Conservation (phyloP, 2,329 filamentous ascomycete species). For the Penicillium olsonii region DNA sequence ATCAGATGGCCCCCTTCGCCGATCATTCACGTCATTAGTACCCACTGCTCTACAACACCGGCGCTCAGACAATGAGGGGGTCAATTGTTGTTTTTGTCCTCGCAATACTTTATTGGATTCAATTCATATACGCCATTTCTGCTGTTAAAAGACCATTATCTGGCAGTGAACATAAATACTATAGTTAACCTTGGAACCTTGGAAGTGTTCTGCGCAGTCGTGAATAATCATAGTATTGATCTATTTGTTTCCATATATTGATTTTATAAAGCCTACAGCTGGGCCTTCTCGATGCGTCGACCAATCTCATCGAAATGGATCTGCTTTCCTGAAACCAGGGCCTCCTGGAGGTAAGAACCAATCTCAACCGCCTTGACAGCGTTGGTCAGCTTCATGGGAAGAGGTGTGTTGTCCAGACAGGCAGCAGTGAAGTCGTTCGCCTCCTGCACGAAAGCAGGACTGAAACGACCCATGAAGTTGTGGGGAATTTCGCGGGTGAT, state of each 20-base stretch:
- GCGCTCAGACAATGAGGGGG: neutral
- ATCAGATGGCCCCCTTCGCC: neutral
- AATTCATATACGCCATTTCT: too few relatives aligned
- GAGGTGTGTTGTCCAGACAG: conserved; percentile 56
- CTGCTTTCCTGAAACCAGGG: conserved; percentile 55
- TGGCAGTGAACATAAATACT: too few relatives aligned
- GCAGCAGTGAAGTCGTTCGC: conserved; percentile 63
- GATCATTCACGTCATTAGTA: conserved; percentile 7
- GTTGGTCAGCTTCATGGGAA: conserved; percentile 59
- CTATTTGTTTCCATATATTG: neutral
- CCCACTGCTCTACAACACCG: neutral
- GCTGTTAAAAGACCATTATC: too few relatives aligned
- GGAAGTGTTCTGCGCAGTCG: neutral
- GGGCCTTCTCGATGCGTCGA: conserved; percentile 43
- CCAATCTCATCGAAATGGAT: conserved; percentile 60
- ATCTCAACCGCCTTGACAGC: conserved; percentile 62
- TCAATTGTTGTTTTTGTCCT: neutral
- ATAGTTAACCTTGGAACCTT: too few relatives aligned
- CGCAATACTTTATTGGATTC: too few relatives aligned
- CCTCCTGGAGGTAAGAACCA: conserved; percentile 59
- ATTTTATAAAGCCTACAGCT: conserved; percentile 19
- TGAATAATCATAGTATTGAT: neutral
- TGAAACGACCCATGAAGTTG: conserved; percentile 65
- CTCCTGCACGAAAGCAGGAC: conserved; percentile 64
- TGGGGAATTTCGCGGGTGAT: conserved; percentile 62